These are phyloP conservation scores for Bryoerythrophyllum caledonicum DNA, from an alignment of 225 moss, liverwort and hornwort genomes.

Conservation along the genomic window DNA sequence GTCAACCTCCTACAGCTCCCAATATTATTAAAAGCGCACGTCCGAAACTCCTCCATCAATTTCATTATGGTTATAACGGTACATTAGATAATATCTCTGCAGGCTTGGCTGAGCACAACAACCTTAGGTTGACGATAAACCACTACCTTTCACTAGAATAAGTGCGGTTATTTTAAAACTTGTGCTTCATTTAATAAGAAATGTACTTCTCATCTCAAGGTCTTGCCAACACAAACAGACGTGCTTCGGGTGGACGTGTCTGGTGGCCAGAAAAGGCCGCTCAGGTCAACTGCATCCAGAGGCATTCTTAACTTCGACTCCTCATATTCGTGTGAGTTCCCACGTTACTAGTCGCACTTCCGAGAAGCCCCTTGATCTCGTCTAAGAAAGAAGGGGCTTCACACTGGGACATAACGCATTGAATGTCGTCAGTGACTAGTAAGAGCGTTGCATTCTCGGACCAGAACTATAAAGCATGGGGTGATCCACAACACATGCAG, in stretches of 20 bases:
- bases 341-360: neutral
- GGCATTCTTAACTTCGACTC: neutral
- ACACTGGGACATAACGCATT: neutral
- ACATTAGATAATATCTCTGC: no score
- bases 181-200: no score
- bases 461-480: neutral
- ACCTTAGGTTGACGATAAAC: no score
- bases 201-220: no score
- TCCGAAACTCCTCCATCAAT: no score
- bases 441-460: neutral
- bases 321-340: neutral
- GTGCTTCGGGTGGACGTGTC: neutral
- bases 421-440: neutral
- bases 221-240: neutral
- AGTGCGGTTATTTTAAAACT: no score
- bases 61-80: no score
- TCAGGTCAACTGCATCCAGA: neutral
- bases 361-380: neutral
- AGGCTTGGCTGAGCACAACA: no score
- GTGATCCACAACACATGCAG: neutral
- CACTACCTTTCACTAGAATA: no score
- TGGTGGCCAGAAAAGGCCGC: neutral
- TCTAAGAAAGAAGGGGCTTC: no score
- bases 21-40: no score
- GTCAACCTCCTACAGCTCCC: no score